Base-by-base conservation (phyloP, 2,329 filamentous ascomycete species). In the Sporothrix variecibatus region DNA sequence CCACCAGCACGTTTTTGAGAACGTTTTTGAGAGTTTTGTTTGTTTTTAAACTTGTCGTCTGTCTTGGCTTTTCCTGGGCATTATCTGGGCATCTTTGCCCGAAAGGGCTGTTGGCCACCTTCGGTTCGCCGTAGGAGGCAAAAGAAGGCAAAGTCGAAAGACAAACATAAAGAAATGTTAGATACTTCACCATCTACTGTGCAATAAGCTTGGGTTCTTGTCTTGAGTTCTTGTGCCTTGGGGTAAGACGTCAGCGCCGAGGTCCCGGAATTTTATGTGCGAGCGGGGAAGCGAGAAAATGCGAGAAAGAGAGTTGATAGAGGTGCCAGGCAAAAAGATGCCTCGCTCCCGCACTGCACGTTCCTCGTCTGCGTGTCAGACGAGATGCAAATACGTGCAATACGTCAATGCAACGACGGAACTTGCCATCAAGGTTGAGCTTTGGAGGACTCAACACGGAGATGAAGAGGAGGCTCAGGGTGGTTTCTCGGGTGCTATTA, bases 181-280 rank as follows among this genome's bases (percentile, higher is more conserved):
- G 62, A 65, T 46, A 23, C 23, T 46, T 23, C 9, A 5, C 40
- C 40, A 40, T 40, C 17, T 56, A 23, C 23, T 43, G 40, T 15
- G 40, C 9, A 60, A 60, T 28, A 60, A 60, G 56, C 58, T 40
- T 64, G 58, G 15, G 28, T n/a, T 56, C 56, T 34, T 60, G 31
- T 23, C 60, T 5, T 64, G 60, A 20, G 60, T 43, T 20, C 31
- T 62, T 62, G 60, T 20, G 51, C 23, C 38, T 46, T 38, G 38
- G 34, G 3, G 62, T 65, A 17, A 46, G 38, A 65, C 38, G 62
- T 65, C 62, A 65, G 62, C 62, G n/a, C 62, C 62, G 62, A 38
- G 38, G 38, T 65, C 38, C 38, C 62, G 62, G 60, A 40, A 46
- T 7, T 28, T 46, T 23, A 65, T 43, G 58, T 11, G 28, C 17